Evolutionary conservation across 768 basidiomycete genomes (phyloP).

Genomic region (Auriculariales sp.): DNA sequence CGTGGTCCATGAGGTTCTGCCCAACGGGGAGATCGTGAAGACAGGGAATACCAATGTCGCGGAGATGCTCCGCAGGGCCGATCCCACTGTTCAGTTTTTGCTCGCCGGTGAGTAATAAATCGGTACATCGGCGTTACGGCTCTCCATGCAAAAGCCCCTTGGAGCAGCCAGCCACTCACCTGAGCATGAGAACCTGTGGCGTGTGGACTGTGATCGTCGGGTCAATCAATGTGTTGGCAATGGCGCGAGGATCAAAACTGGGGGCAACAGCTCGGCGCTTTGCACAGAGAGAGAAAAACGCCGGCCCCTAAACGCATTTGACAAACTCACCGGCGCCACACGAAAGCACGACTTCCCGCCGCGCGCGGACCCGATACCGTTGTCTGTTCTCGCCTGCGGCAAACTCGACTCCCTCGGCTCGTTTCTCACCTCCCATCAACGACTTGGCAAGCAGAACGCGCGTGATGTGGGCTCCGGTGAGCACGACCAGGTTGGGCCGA

Average conservation of each 20-base stretch:
- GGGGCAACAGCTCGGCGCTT: too few species aligned
- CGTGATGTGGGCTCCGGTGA: slow-evolving; percentile 5
- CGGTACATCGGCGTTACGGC: too few species aligned
- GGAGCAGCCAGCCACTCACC: too few species aligned
- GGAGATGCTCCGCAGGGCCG: slow-evolving; percentile 48
- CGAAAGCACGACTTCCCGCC: slow-evolving; percentile 10
- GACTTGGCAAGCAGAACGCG: slow-evolving; percentile 7
- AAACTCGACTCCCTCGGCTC: slow-evolving; percentile 9
- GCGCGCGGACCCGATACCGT: slow-evolving; percentile 5
- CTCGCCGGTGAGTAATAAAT: too few species aligned
- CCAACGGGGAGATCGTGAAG: slow-evolving; percentile 62
- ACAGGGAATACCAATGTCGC: slow-evolving; percentile 35
- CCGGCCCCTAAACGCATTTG: too few species aligned
- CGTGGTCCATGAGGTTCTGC: slow-evolving; percentile 56
- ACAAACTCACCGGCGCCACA: too few species aligned
- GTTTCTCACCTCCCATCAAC: slow-evolving; percentile 1
- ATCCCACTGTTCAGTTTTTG: too few species aligned
- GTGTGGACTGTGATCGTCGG: too few species aligned
- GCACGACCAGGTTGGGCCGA: slow-evolving; percentile 10
- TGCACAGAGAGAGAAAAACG: too few species aligned
- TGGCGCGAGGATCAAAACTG: too few species aligned
- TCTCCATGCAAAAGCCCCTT: too few species aligned
- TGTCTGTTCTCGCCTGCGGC: neutral
- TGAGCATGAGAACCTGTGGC: slow-evolving; percentile 22
- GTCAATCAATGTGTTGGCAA: too few species aligned